Evolutionary conservation across 176 grass and related monocot genomes (phyloP).

Genomic region (Cymbopogon citratus): DNA sequence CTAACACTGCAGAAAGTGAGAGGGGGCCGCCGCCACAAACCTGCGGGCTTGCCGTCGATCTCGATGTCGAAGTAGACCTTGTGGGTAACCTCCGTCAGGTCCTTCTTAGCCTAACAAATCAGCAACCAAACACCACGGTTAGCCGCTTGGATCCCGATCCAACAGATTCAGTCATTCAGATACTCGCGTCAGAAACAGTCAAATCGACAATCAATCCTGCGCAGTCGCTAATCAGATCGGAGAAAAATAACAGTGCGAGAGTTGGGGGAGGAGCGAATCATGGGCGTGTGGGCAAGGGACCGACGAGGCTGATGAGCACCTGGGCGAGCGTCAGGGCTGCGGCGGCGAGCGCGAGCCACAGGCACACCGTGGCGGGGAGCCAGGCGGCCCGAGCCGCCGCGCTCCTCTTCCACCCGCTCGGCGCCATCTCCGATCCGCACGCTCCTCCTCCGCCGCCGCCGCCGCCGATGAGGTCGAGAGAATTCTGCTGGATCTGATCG

Average conservation of each 20-base stretch:
- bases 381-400: neutral
- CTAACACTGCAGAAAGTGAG: neutral
- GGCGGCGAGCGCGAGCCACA: constrained; percentile 61
- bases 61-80: constrained; percentile 94
- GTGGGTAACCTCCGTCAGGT: constrained; percentile 78
- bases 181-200: neutral
- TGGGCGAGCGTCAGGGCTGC: constrained; percentile 66
- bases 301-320: constrained; percentile 67
- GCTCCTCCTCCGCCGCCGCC: neutral
- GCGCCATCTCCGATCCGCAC: constrained; percentile 39
- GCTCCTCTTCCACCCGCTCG: constrained; percentile 29
- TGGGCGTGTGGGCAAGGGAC: constrained; percentile 21
- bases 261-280: neutral
- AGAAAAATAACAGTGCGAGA: neutral
- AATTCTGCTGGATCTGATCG: constrained; percentile 21
- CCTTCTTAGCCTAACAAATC: constrained; percentile 57
- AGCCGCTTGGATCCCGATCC: neutral
- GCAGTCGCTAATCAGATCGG: neutral
- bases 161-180: constrained; percentile 10
- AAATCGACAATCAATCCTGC: neutral
- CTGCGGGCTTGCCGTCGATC: constrained; percentile 85
- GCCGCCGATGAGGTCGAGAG: constrained; percentile 5
- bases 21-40: constrained; percentile 27
- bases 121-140: neutral
- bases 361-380: constrained; percentile 27